Percentiles rank a stretch among this genome's conserved stretches.
Evolutionary conservation across 148 eudicot genomes (phyloP).

Genomic region (Arbutus unedo): DNA sequence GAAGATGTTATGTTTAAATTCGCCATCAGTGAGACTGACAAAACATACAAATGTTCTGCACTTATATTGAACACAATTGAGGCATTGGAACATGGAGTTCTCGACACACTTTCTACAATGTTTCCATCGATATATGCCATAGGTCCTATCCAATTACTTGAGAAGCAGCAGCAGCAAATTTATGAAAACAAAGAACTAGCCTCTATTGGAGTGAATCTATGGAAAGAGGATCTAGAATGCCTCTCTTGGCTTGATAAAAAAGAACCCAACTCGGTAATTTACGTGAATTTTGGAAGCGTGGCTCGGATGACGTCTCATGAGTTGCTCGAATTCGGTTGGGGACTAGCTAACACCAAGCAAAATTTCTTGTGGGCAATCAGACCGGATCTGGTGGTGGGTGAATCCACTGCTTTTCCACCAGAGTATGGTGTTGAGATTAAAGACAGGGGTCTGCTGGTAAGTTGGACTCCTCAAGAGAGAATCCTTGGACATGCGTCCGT

Average conservation of each 20-base stretch:
- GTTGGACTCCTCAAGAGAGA: constrained; percentile 37
- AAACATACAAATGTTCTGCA: constrained; percentile 19
- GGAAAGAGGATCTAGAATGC: constrained; percentile 31
- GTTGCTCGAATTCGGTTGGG: constrained; percentile 33
- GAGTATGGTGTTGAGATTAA: constrained; percentile 19
- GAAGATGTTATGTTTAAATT: constrained; percentile 19
- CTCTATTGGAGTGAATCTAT: constrained; percentile 22
- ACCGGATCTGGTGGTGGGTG: constrained; percentile 22
- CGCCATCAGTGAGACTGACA: background rate
- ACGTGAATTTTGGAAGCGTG: constrained; percentile 35
- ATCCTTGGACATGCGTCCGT: constrained; percentile 30
- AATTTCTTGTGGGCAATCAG: constrained; percentile 7
- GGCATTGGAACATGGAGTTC: constrained; percentile 15
- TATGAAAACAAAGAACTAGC: background rate
- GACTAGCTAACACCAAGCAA: constrained; percentile 33
- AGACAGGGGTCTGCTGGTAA: constrained; percentile 23
- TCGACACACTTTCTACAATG: constrained; percentile 13
- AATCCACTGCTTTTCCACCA: constrained; percentile 22
- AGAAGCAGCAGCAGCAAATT: background rate
- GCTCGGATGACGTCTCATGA: constrained; percentile 21
- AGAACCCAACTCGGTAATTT: constrained; percentile 25
- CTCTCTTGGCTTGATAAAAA: constrained; percentile 28
- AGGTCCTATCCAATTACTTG: constrained; percentile 29
- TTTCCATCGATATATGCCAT: constrained; percentile 23
- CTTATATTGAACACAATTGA: constrained; percentile 26